These are phyloP conservation scores for Panicum hallii DNA, from an alignment of 202 grass and related monocot genomes.

Conservation along the genomic window DNA sequence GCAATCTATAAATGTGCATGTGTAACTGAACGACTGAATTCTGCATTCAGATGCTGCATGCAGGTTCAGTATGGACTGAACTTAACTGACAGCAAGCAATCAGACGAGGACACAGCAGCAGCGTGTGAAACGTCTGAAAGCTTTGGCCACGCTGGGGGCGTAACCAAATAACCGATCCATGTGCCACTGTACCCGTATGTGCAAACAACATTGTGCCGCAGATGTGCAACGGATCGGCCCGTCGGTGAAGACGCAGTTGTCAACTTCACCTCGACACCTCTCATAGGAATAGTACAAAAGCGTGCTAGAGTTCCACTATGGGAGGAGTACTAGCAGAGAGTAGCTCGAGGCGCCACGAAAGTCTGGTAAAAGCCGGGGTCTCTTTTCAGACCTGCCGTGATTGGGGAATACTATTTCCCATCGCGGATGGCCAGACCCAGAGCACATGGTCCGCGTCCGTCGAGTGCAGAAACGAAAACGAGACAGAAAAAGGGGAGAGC, in stretches of 20 bases:
- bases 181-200: not conserved
- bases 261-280: not conserved
- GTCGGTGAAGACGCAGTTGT: conserved; percentile 30
- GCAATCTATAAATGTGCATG: not conserved
- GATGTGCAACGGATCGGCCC: not conserved
- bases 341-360: not conserved
- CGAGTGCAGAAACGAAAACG: no score
- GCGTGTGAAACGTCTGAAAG: conserved; percentile 19
- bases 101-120: not conserved
- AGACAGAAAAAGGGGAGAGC: not conserved
- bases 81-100: not conserved
- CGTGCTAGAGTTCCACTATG: not conserved
- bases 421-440: conserved; percentile 10
- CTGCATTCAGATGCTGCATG: not conserved
- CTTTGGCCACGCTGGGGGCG: no score
- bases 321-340: not conserved
- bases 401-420: conserved; percentile 15
- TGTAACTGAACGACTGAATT: not conserved
- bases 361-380: conserved; percentile 10
- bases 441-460: not conserved
- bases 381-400: not conserved
- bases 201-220: not conserved
- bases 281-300: not conserved
- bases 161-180: not conserved
- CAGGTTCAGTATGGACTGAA: not conserved